These are phyloP conservation scores for Murraya paniculata DNA, from an alignment of 345 rosid genomes.

Conservation along the genomic window DNA sequence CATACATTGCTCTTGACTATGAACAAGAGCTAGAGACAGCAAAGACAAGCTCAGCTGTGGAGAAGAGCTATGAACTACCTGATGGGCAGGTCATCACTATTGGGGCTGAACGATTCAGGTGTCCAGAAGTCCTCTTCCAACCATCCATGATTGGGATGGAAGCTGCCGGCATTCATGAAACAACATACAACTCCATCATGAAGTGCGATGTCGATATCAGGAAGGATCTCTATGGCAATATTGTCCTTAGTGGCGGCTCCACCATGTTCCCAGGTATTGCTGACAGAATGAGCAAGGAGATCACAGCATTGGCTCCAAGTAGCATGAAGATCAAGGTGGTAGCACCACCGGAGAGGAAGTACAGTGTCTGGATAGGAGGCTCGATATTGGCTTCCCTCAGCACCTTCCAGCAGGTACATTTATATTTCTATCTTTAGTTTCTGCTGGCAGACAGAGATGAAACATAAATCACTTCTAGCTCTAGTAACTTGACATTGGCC, in stretches of 20 bases:
- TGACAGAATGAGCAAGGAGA: slow-evolving; percentile 80
- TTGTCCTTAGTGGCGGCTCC: slow-evolving; percentile 63
- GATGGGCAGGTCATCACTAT: slow-evolving; percentile 72
- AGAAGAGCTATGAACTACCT: slow-evolving; percentile 69
- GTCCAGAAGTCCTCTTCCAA: slow-evolving; percentile 76
- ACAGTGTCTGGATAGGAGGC: slow-evolving; percentile 65
- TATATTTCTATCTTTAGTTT: background rate
- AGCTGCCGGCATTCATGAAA: slow-evolving; percentile 55
- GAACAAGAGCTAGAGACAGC: slow-evolving; percentile 65
- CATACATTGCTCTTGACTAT: slow-evolving; percentile 70
- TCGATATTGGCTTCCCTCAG: slow-evolving; percentile 57
- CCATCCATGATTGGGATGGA: slow-evolving; percentile 80
- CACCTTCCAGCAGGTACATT: slow-evolving; percentile 63
- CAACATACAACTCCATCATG: slow-evolving; percentile 62
- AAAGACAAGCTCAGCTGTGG: slow-evolving; percentile 55
- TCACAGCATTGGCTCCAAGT: slow-evolving; percentile 62
- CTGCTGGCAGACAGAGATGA: background rate
- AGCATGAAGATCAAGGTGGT: slow-evolving; percentile 65
- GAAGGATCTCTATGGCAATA: slow-evolving; percentile 56
- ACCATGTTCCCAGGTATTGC: slow-evolving; percentile 74
- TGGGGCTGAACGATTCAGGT: slow-evolving; percentile 71
- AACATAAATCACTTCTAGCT: background rate
- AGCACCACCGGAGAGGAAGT: slow-evolving; percentile 62
- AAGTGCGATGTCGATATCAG: slow-evolving; percentile 65
- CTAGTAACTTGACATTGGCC: background rate